Evolutionary conservation across 192 early-diverging fungal species (phyloP), one percentile per base, ranked within the genome.

Genomic region (Kappamyces sp.): DNA sequence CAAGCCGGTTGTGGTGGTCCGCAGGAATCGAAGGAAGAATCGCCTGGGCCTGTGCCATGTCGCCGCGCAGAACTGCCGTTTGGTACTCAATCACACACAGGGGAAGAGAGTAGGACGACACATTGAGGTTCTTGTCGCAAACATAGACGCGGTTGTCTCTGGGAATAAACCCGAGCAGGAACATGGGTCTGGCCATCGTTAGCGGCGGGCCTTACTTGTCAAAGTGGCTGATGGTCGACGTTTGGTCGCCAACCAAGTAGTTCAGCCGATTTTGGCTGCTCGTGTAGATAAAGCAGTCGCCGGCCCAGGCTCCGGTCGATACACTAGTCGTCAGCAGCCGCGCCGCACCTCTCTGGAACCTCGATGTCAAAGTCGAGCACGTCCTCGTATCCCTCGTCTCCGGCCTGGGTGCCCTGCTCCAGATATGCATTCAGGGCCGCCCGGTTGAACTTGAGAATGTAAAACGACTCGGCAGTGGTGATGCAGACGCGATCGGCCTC

Each of bases 231-330:
- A 99, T 87, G 3, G 94, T 97, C 31, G 91, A 91, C 14, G 86
- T 83, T 70, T 94, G 91, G 1, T 81, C 87, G 50, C 96, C 95
- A 4, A 99, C 95, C 37, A 99, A 72, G 64, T 99, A 99, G 74
- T 89, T 94, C 58, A 99, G 76, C 31, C 95, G 85, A 71, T 96
- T 95, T 58, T 78, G 76, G 7, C 79, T 66, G 65, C 89, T 93
- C 14, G 91, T 91, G 76, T 97, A 99, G 55, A 99, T 96, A 64
- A 99, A 98, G 66, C 96, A 97, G 71, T 99, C 96, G 47, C 96
- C 96, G 47, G 97, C 89, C 96, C 96, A 99, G 61, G 80, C 80
- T 30, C 94, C 96, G 4, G 94, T 92, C 63, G 88, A 88, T 34
- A 99, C 85, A 48, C 89, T 90, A 67, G 8, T 45, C 32, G 54